phyloP scores from a whole-genome alignment of 305 asterid species.

The Euphrasia arctica region DNA sequence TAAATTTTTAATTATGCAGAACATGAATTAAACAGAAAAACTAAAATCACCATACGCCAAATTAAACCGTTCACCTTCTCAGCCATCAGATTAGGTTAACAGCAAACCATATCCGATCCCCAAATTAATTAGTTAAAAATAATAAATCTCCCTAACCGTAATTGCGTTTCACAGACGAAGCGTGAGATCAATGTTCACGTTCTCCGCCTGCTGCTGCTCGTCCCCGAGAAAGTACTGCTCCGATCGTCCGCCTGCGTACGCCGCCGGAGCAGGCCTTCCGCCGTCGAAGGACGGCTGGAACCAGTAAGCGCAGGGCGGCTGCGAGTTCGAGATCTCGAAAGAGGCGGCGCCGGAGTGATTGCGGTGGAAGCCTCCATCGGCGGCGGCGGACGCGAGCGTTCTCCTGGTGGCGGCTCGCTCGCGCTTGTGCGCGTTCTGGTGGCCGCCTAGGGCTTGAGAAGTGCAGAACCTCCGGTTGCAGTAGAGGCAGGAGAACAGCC shows the following conservation, averaged over 20 bases:
- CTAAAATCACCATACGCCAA: too few relatives aligned
- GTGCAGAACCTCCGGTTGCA: slow-evolving; percentile 83
- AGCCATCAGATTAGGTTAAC: too few relatives aligned
- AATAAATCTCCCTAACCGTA: background rate
- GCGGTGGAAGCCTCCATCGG: slow-evolving; percentile 22
- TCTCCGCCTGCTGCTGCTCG: slow-evolving; percentile 27
- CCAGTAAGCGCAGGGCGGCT: slow-evolving; percentile 33
- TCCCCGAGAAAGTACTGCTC: slow-evolving; percentile 21
- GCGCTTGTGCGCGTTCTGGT: slow-evolving; percentile 87
- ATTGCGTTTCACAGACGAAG: slow-evolving; percentile 44
- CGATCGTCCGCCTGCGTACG: slow-evolving; percentile 23
- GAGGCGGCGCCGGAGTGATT: slow-evolving; percentile 20
- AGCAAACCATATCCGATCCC: too few relatives aligned
- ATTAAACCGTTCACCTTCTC: too few relatives aligned
- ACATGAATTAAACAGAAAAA: too few relatives aligned
- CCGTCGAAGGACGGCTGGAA: slow-evolving; percentile 27
- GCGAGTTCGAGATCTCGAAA: slow-evolving; percentile 19
- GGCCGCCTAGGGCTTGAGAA: slow-evolving; percentile 89
- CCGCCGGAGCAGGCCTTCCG: background rate
- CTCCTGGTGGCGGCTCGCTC: slow-evolving; percentile 79
- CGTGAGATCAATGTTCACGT: slow-evolving; percentile 44
- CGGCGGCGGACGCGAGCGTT: slow-evolving; percentile 24
- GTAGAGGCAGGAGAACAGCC: slow-evolving; percentile 77
- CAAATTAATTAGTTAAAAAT: background rate
- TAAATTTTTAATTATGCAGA: too few relatives aligned